Evolutionary conservation across 257 asterid species (phyloP).

Genomic region (Ballota nigra): DNA sequence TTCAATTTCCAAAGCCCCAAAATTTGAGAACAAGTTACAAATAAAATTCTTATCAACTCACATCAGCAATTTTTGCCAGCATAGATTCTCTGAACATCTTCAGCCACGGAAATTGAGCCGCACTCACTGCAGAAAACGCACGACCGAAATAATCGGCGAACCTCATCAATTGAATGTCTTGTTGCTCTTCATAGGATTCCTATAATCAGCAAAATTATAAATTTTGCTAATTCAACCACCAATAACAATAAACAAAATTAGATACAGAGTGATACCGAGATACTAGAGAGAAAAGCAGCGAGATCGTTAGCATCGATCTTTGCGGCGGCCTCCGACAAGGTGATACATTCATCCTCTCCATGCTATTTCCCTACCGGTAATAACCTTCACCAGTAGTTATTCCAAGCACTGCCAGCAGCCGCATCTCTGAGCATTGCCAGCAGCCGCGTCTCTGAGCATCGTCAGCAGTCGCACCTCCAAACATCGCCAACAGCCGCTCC

Average conservation of each 20-base stretch:
- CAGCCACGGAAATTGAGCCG: slow-evolving; percentile 85
- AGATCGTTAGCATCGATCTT: slow-evolving; percentile 71
- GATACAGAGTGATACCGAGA: slow-evolving; percentile 44
- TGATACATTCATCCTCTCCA: too few relatives aligned
- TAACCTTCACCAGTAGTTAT: too few relatives aligned
- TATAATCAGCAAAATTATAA: slow-evolving; percentile 19
- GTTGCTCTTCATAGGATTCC: slow-evolving; percentile 78
- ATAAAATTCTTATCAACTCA: slow-evolving; percentile 37
- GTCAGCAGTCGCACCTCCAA: too few relatives aligned
- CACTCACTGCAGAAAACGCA: slow-evolving; percentile 69
- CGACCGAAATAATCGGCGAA: slow-evolving; percentile 94
- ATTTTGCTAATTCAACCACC: not conserved
- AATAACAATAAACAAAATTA: not conserved
- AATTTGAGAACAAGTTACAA: not conserved
- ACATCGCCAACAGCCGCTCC: too few relatives aligned
- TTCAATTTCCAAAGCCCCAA: not conserved
- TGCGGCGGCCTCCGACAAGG: slow-evolving; percentile 77
- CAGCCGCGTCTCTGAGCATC: too few relatives aligned
- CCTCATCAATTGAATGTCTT: slow-evolving; percentile 81
- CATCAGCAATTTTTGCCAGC: slow-evolving; percentile 64
- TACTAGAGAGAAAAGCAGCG: slow-evolving; percentile 49
- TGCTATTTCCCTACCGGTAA: too few relatives aligned
- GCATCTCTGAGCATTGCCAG: too few relatives aligned
- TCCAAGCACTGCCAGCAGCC: too few relatives aligned
- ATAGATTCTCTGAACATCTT: slow-evolving; percentile 84